These are phyloP conservation scores for Pseudopediastrum boryanum DNA, from an alignment of 139 green algal genomes.

Conservation along the genomic window DNA sequence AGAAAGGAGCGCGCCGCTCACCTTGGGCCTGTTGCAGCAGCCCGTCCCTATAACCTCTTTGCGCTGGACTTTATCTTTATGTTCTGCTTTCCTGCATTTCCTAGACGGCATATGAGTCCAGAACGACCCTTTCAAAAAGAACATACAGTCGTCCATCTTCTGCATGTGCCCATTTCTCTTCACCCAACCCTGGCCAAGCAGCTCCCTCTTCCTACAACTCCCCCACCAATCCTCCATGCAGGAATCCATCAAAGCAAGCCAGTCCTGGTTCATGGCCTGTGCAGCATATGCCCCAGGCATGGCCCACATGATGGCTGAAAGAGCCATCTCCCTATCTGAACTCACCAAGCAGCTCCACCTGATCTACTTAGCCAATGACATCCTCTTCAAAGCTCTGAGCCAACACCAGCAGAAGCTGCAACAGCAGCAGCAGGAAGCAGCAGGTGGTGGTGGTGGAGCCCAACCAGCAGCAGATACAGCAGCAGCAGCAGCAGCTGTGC, in stretches of 20 bases:
- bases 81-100: too few relatives aligned
- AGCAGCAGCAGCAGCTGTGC: background rate
- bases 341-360: conserved; percentile 78
- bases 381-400: conserved; percentile 80
- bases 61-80: too few relatives aligned
- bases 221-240: conserved; percentile 33
- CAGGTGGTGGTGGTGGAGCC: background rate
- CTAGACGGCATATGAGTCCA: too few relatives aligned
- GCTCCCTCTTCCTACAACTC: background rate
- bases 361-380: conserved; percentile 91
- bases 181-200: too few relatives aligned
- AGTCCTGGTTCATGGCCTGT: conserved; percentile 89
- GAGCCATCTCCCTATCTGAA: conserved; percentile 36
- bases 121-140: too few relatives aligned
- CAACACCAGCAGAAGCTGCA: conserved; percentile 15
- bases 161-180: too few relatives aligned
- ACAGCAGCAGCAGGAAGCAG: background rate
- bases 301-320: conserved; percentile 60
- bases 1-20: too few relatives aligned
- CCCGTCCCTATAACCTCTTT: too few relatives aligned
- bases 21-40: too few relatives aligned
- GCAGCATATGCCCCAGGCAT: conserved; percentile 64
- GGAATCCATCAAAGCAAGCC: conserved; percentile 78
- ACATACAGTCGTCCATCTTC: too few relatives aligned
- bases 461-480: background rate